phyloP scores from a whole-genome alignment of 2,329 filamentous ascomycete genomes.

The Ophiostoma pallidulum region DNA sequence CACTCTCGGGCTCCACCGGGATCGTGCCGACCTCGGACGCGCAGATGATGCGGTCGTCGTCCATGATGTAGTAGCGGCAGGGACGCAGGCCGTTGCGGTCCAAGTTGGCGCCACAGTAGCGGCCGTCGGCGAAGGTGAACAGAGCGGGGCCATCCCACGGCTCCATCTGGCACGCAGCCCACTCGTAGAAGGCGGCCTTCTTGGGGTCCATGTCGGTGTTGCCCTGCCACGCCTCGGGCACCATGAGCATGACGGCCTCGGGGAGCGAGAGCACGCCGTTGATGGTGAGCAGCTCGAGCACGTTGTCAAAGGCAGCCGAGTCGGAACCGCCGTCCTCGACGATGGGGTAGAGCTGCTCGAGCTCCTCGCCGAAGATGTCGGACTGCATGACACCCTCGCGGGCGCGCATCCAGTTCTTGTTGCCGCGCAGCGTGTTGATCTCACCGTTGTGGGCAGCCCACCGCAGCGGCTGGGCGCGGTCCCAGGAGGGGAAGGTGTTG shows the following conservation, averaged over 20 bases:
- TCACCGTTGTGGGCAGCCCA: constrained; percentile 99
- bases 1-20: constrained; percentile 75
- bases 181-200: constrained; percentile 97
- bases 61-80: constrained; percentile 93
- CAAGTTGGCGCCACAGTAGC: constrained; percentile 93
- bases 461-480: constrained; percentile 87
- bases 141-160: constrained; percentile 95
- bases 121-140: constrained; percentile 93
- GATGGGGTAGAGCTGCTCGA: constrained; percentile 84
- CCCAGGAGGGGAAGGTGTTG: constrained; percentile 98
- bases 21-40: constrained; percentile 95
- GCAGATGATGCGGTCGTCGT: constrained; percentile 94
- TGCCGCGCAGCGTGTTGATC: constrained; percentile 93
- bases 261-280: constrained; percentile 92
- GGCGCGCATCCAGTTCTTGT: constrained; percentile 99
- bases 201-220: constrained; percentile 86
- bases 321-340: constrained; percentile 96
- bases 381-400: constrained; percentile 93
- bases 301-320: constrained; percentile 95
- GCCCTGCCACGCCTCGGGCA: constrained; percentile 95
- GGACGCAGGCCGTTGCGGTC: constrained; percentile 92
- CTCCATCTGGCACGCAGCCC: constrained; percentile 98
- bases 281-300: constrained; percentile 85
- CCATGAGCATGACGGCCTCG: constrained; percentile 97
- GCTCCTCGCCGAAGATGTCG: constrained; percentile 81